Evolutionary conservation across 2,329 filamentous ascomycete genomes (phyloP), one percentile per base, ranked within the genome.

Genomic region (Neoascochyta sp.): DNA sequence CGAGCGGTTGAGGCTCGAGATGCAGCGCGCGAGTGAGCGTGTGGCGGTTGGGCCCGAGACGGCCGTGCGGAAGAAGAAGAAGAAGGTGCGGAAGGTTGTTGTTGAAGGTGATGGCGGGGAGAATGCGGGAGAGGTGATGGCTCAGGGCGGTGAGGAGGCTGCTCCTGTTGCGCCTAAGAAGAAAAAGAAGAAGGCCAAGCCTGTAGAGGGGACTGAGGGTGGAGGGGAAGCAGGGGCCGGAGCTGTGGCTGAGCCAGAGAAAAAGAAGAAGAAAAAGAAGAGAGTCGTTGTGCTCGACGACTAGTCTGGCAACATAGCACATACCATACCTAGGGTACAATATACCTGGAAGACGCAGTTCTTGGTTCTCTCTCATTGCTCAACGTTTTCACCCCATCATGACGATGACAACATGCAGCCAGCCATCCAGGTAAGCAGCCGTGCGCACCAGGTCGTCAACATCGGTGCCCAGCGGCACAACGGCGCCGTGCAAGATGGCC

Each of bases 361-460:
- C 40, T 47, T 48, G 34, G 34, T 27, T 36, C 43, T 27, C 41
- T 47, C 27, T 43, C 54, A 9, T 43, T 42, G 29, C 57, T 57
- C 42, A 57, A 55, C 42, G 56, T 39, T 58, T 27, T 20, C 54
- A 75, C 9, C 67, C 68, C 55, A 87, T 71, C 68, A 93, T 82
- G 12, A 81, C 74, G 4, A 95, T 76, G 29, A 87, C 84, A 22
- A 95, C 64, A 61, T 87, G 86, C 15, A 95, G 63, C 83, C 89
- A 98, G 0, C 92, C 92, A 64, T 98, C 92, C 0, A 87, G 80
- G 68, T 95, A 96, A 2, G 86, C 80, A 4, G 85, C 83, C 52
- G 83, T 83, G 34, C 80, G 75, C 65, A 92, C 84, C 35, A 98
- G 61, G 25, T 95, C 90, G 53, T 87, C 84, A 11, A 98, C 63